These are phyloP conservation scores for Candida hungchunana DNA, from an alignment of 805 yeast genomes.

Conservation along the genomic window DNA sequence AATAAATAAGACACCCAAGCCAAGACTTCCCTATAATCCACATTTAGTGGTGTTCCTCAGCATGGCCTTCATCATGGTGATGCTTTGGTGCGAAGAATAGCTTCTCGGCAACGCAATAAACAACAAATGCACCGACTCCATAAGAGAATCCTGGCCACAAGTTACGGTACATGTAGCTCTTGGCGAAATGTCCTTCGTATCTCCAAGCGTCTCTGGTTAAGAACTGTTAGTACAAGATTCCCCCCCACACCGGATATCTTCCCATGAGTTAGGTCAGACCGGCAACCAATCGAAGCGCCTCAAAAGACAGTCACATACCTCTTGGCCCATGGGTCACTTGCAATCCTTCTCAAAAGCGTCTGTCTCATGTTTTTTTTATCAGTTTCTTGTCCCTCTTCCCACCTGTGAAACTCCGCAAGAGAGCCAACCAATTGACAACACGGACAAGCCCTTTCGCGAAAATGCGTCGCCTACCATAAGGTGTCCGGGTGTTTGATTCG, in stretches of 20 bases:
- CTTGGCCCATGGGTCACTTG: slow-evolving; percentile 47
- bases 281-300: no score
- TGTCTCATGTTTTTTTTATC: slow-evolving; percentile 18
- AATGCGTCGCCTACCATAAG: no score
- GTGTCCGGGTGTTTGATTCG: neutral
- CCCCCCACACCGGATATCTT: no score
- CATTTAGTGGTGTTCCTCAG: slow-evolving; percentile 9
- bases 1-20: neutral
- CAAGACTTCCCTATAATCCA: no score
- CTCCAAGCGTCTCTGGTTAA: slow-evolving; percentile 83
- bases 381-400: no score
- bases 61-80: slow-evolving; percentile 15
- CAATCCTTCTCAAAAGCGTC: slow-evolving; percentile 16
- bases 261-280: no score
- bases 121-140: slow-evolving; percentile 71
- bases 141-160: slow-evolving; percentile 79
- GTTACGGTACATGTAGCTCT: slow-evolving; percentile 61
- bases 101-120: slow-evolving; percentile 44
- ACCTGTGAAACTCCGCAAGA: no score
- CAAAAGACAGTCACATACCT: no score
- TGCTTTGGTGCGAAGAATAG: slow-evolving; percentile 17
- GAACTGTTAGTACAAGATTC: no score
- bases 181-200: slow-evolving; percentile 75
- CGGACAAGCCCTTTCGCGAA: no score
- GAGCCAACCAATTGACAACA: no score